Evolutionary conservation across 1,284 basidiomycete genomes (phyloP).

Genomic region (Chondrostereum purpureum): DNA sequence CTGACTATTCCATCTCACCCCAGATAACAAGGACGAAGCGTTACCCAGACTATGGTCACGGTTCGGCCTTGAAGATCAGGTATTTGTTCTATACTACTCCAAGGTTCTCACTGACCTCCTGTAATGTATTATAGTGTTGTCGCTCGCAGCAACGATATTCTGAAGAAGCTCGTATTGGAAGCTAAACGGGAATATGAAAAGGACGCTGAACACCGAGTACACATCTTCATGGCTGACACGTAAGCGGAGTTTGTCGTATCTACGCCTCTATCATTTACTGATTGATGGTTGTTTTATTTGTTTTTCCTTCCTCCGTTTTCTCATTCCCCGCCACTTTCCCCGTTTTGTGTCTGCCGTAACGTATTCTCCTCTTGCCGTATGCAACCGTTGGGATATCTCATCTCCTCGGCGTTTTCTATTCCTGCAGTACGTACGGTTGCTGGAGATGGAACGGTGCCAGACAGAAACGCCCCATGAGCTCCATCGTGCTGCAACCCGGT

Average conservation of each 20-base stretch:
- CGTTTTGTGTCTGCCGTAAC: too few species aligned
- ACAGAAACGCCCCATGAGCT: constrained; percentile 81
- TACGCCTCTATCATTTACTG: constrained; percentile 10
- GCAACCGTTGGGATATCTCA: too few species aligned
- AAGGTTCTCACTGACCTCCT: constrained; percentile 12
- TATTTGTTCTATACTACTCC: constrained; percentile 22
- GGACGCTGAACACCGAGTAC: constrained; percentile 80
- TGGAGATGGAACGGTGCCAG: constrained; percentile 84
- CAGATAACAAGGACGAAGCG: constrained; percentile 78
- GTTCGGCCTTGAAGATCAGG: constrained; percentile 74
- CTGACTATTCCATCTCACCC: constrained; percentile 17
- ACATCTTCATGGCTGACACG: constrained; percentile 83
- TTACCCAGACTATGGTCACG: constrained; percentile 65
- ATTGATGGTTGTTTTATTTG: constrained; percentile 9
- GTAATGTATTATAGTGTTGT: constrained; percentile 59
- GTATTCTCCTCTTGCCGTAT: too few species aligned
- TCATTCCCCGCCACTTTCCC: constrained; percentile 12
- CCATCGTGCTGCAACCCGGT: constrained; percentile 77
- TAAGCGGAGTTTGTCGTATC: constrained; percentile 46
- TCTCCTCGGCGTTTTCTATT: constrained; percentile 4
- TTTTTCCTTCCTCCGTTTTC: constrained; percentile 6
- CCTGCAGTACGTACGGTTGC: constrained; percentile 55
- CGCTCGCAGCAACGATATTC: constrained; percentile 76
- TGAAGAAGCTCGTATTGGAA: constrained; percentile 78
- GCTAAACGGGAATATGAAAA: constrained; percentile 83